A percentile compares a stretch with the other conserved stretches of the same genome.
Evolutionary conservation across 352 stramenopile species (phyloP).

Genomic region (Pythium insidiosum): DNA sequence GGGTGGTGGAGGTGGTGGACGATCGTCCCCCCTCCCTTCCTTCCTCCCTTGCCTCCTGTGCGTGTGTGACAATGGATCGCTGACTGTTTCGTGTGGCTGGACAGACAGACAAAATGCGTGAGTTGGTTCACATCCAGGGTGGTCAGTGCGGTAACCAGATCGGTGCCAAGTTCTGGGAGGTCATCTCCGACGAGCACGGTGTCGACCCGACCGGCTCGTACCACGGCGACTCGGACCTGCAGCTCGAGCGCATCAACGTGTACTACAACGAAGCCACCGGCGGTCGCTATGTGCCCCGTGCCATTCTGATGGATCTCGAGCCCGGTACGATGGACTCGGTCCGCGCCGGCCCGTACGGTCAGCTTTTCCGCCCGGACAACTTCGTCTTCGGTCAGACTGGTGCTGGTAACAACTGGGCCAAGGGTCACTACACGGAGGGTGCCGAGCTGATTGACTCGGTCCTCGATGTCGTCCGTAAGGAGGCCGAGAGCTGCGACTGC

Average conservation of each 20-base stretch:
- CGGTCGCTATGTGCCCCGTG: constrained; percentile 96
- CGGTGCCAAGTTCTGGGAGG: constrained; percentile 97
- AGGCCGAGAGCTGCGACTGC: constrained; percentile 97
- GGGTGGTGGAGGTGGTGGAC: neutral
- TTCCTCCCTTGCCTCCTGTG: no score
- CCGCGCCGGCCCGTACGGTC: constrained; percentile 91
- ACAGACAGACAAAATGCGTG: constrained; percentile 74
- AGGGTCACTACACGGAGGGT: constrained; percentile 99
- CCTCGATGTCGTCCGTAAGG: constrained; percentile 98
- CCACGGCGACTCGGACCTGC: constrained; percentile 94
- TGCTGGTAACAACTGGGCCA: constrained; percentile 99
- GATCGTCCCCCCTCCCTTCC: no score
- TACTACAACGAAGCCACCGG: constrained; percentile 99
- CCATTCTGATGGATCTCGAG: constrained; percentile 98
- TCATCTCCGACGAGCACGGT: constrained; percentile 96
- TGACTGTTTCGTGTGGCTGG: constrained; percentile 3
- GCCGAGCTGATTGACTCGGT: constrained; percentile 98
- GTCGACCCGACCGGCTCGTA: constrained; percentile 91
- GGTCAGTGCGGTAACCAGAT: constrained; percentile 99
- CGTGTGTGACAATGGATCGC: no score
- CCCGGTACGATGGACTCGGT: constrained; percentile 99
- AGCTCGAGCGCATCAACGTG: constrained; percentile 98
- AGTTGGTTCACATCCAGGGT: constrained; percentile 98
- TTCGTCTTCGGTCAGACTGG: constrained; percentile 98
- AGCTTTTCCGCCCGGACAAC: constrained; percentile 99